Evolutionary conservation across 352 stramenopile species (phyloP).

Genomic region (Phytophthora sojae): DNA sequence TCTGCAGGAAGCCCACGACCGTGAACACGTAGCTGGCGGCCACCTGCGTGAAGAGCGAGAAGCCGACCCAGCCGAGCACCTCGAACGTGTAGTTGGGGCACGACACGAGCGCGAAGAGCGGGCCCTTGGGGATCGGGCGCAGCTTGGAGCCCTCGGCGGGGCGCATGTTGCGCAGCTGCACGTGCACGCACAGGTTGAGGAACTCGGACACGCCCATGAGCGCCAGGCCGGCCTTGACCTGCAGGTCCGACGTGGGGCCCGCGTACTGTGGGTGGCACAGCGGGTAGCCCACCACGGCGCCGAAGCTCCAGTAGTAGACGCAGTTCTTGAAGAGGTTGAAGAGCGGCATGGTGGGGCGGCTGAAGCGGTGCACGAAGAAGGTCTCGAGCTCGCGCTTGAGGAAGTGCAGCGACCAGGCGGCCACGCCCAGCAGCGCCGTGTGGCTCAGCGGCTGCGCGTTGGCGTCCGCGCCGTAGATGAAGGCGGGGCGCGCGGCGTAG

Average conservation of each 20-base stretch:
- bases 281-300: constrained; percentile 83
- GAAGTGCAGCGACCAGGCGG: constrained; percentile 85
- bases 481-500: constrained; percentile 70
- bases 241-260: constrained; percentile 52
- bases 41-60: constrained; percentile 88
- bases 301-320: constrained; percentile 90
- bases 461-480: constrained; percentile 74
- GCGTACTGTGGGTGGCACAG: constrained; percentile 82
- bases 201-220: constrained; percentile 81
- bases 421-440: constrained; percentile 64
- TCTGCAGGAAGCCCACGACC: constrained; percentile 86
- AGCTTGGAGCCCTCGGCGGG: constrained; percentile 78
- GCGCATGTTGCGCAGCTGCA: constrained; percentile 85
- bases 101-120: constrained; percentile 86
- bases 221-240: constrained; percentile 64
- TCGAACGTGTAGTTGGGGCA: constrained; percentile 94
- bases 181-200: constrained; percentile 86
- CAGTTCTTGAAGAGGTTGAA: constrained; percentile 93
- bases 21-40: constrained; percentile 88
- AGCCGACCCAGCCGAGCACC: constrained; percentile 89
- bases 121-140: constrained; percentile 72
- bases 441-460: constrained; percentile 43
- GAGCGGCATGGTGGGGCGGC: constrained; percentile 87
- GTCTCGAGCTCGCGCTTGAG: constrained; percentile 90
- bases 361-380: constrained; percentile 92